These are phyloP conservation scores for Sungouiella blattae DNA, from an alignment of 805 yeast genomes.

Conservation along the genomic window DNA sequence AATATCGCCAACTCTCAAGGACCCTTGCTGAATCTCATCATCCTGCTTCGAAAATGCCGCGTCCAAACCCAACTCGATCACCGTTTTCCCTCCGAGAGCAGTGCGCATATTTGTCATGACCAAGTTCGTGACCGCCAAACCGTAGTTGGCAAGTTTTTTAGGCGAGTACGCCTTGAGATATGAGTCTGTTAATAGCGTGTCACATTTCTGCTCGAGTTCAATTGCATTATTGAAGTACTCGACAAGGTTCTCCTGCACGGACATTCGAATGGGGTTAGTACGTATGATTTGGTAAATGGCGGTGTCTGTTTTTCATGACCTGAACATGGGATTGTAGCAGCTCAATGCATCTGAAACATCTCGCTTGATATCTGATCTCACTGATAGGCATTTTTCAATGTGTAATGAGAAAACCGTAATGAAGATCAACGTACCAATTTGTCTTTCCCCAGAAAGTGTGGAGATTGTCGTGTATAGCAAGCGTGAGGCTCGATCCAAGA, in stretches of 20 bases:
- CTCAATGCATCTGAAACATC: slow-evolving; percentile 28
- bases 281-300: slow-evolving; percentile 9
- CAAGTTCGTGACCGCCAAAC: slow-evolving; percentile 73
- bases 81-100: slow-evolving; percentile 74
- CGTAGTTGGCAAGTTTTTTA: slow-evolving; percentile 62
- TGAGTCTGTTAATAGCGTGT: slow-evolving; percentile 28
- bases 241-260: slow-evolving; percentile 8
- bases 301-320: slow-evolving; percentile 30
- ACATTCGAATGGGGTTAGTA: slow-evolving; percentile 2
- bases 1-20: slow-evolving; percentile 71
- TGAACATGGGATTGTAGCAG: slow-evolving; percentile 7
- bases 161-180: slow-evolving; percentile 44
- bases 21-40: slow-evolving; percentile 43
- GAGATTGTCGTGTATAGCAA: too few species aligned
- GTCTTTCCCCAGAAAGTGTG: too few species aligned
- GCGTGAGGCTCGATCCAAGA: too few species aligned
- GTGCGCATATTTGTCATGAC: slow-evolving; percentile 58
- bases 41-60: slow-evolving; percentile 35
- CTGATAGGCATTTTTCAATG: too few species aligned
- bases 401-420: background rate
- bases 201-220: slow-evolving; percentile 35
- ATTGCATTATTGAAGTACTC: slow-evolving; percentile 28
- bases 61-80: slow-evolving; percentile 61
- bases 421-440: slow-evolving; percentile 8
- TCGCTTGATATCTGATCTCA: slow-evolving; percentile 13